A percentile compares a stretch with the other conserved stretches of the same genome.
Evolutionary conservation across 768 basidiomycete species (phyloP).

Genomic region (Vararia minispora): DNA sequence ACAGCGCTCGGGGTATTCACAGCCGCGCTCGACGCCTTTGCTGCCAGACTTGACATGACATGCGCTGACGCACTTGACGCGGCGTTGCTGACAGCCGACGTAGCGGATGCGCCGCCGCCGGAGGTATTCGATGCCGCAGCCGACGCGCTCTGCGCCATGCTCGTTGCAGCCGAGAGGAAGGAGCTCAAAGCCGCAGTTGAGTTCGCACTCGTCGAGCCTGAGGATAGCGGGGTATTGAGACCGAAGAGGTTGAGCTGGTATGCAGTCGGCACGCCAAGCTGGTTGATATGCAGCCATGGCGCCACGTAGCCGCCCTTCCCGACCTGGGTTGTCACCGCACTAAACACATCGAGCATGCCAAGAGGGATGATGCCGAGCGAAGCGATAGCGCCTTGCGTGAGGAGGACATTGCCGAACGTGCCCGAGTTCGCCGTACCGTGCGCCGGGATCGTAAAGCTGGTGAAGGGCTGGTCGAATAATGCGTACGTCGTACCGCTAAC

Average conservation of each 20-base stretch:
- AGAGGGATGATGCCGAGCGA: slow-evolving; percentile 49
- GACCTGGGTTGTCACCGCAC: slow-evolving; percentile 35
- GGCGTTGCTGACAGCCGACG: too few species aligned
- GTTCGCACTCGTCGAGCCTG: too few species aligned
- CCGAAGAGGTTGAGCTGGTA: slow-evolving; percentile 21
- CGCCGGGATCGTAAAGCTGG: slow-evolving; percentile 43
- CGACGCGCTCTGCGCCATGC: too few species aligned
- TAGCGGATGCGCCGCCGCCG: too few species aligned
- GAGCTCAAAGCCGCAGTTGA: too few species aligned
- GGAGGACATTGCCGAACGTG: slow-evolving; percentile 40
- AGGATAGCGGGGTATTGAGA: too few species aligned
- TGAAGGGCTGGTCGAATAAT: slow-evolving; percentile 44
- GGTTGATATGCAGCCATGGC: slow-evolving; percentile 54
- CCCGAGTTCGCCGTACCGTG: slow-evolving; percentile 54
- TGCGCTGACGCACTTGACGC: too few species aligned
- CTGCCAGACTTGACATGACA: too few species aligned
- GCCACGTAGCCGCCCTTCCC: slow-evolving; percentile 47
- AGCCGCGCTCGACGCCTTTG: too few species aligned
- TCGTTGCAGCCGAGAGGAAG: too few species aligned
- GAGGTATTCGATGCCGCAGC: too few species aligned
- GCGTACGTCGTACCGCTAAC: slow-evolving; percentile 46
- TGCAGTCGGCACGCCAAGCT: slow-evolving; percentile 38
- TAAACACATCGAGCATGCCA: slow-evolving; percentile 40
- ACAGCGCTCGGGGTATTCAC: too few species aligned
- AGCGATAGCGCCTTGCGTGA: slow-evolving; percentile 45